phyloP scores from a whole-genome alignment of 805 yeast species.

The Candida ponderosae region DNA sequence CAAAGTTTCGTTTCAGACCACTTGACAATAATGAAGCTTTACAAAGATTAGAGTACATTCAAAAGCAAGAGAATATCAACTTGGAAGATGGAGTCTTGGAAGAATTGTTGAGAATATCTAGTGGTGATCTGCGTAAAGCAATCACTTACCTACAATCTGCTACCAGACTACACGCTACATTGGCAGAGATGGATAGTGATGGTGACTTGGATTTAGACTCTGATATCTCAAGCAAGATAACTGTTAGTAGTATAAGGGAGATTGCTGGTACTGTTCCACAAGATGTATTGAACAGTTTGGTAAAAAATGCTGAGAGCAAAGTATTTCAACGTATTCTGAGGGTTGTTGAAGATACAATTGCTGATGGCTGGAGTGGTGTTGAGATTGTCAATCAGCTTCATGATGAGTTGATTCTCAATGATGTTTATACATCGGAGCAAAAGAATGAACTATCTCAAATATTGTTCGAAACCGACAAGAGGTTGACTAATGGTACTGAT shows the following conservation, averaged over 20 bases:
- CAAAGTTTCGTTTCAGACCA: slow-evolving; percentile 85
- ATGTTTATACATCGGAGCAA: slow-evolving; percentile 36
- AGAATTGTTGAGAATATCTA: slow-evolving; percentile 62
- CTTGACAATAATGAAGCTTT: slow-evolving; percentile 68
- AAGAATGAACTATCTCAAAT: slow-evolving; percentile 60
- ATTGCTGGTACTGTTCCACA: slow-evolving; percentile 71
- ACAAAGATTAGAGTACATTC: slow-evolving; percentile 54
- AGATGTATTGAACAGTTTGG: slow-evolving; percentile 32
- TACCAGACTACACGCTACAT: slow-evolving; percentile 39
- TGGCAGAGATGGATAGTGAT: slow-evolving; percentile 14
- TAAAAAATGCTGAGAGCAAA: slow-evolving; percentile 27
- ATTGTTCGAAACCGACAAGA: slow-evolving; percentile 68
- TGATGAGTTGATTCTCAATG: slow-evolving; percentile 53
- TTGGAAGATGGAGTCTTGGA: slow-evolving; percentile 45
- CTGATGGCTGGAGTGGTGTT: slow-evolving; percentile 75
- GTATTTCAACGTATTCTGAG: slow-evolving; percentile 26
- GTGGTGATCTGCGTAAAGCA: slow-evolving; percentile 90
- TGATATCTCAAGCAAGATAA: slow-evolving; percentile 25
- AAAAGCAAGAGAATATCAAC: slow-evolving; percentile 35
- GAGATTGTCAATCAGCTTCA: slow-evolving; percentile 68
- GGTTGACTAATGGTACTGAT: slow-evolving; percentile 77
- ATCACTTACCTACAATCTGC: slow-evolving; percentile 87
- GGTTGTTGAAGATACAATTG: slow-evolving; percentile 41
- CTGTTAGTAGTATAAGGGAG: slow-evolving; percentile 47
- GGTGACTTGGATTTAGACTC: slow-evolving; percentile 30